A percentile compares a stretch with the other conserved stretches of the same genome.
phyloP scores from a whole-genome alignment of 2,329 filamentous ascomycete species.

The Calonectria hongkongensis region DNA sequence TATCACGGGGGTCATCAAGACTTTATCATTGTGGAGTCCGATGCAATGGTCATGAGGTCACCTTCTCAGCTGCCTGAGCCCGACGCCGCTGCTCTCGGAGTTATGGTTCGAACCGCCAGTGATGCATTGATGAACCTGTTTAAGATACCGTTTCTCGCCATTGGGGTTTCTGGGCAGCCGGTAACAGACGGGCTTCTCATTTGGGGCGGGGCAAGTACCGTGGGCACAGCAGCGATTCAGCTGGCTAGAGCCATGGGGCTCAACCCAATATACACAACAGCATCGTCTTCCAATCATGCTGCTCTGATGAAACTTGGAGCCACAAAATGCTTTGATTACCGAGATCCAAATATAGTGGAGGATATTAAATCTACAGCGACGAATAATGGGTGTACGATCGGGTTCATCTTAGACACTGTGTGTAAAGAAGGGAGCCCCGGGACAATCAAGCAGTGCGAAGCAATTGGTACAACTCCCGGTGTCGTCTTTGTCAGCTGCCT shows the following conservation, averaged over 20 bases:
- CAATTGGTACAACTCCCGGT: neutral
- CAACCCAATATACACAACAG: slow-evolving; percentile 58
- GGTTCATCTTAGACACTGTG: neutral
- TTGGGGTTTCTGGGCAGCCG: neutral
- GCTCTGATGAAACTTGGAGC: slow-evolving; percentile 58
- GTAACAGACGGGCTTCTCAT: slow-evolving; percentile 48
- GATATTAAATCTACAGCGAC: neutral
- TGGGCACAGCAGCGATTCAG: slow-evolving; percentile 61
- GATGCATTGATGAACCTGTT: slow-evolving; percentile 32
- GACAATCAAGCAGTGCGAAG: neutral
- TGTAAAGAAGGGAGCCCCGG: slow-evolving; percentile 2
- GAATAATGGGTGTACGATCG: neutral
- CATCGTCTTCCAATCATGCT: slow-evolving; percentile 56
- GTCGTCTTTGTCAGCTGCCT: neutral
- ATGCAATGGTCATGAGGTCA: neutral
- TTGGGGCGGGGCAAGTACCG: slow-evolving; percentile 61
- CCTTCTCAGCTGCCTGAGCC: neutral
- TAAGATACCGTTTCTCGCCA: neutral
- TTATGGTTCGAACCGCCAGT: slow-evolving; percentile 5
- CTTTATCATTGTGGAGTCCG: neutral
- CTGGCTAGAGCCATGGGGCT: slow-evolving; percentile 58
- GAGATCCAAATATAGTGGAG: neutral
- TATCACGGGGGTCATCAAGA: slow-evolving; percentile 17
- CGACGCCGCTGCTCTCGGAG: neutral
- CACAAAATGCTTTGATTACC: slow-evolving; percentile 60